These are phyloP conservation scores for Metarhizium guizhouense DNA, from an alignment of 2,329 filamentous ascomycete genomes.

Conservation along the genomic window DNA sequence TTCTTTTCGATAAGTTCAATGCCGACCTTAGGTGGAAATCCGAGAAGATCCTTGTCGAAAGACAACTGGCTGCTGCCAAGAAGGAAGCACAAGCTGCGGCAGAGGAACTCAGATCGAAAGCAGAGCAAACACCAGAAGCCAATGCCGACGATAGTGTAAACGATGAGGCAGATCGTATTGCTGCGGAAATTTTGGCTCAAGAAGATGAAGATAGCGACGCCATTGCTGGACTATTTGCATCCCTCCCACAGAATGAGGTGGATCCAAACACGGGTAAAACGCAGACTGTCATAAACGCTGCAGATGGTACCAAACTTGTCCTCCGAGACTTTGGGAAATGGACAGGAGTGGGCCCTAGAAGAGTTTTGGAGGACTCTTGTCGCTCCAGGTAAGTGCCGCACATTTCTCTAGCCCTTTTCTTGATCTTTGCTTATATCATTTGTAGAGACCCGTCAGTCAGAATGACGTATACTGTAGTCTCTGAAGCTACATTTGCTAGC, in stretches of 20 bases:
- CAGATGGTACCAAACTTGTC: constrained; percentile 45
- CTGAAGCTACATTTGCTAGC: constrained; percentile 64
- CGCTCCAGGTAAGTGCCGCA: constrained; percentile 52
- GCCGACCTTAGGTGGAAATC: constrained; percentile 59
- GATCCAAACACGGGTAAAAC: constrained; percentile 50
- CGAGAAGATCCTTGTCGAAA: constrained; percentile 50
- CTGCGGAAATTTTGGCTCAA: constrained; percentile 49
- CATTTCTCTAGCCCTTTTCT: not conserved
- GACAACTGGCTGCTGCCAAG: constrained; percentile 45
- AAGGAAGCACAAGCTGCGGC: constrained; percentile 21
- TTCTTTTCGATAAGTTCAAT: constrained; percentile 60
- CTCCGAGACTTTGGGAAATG: constrained; percentile 81
- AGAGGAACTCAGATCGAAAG: constrained; percentile 8
- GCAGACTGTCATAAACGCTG: constrained; percentile 43
- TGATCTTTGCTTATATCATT: constrained; percentile 3
- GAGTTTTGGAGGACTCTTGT: constrained; percentile 80
- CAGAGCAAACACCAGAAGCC: constrained; percentile 24
- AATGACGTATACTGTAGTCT: constrained; percentile 60
- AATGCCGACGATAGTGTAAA: constrained; percentile 30
- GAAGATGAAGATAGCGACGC: constrained; percentile 46
- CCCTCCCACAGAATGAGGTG: constrained; percentile 51
- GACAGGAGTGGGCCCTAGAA: constrained; percentile 65
- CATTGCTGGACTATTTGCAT: constrained; percentile 43
- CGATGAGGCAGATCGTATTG: constrained; percentile 49
- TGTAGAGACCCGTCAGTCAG: constrained; percentile 60